Evolutionary conservation across 202 grass and related monocot species (phyloP).

Genomic region (Schoenoplectus tabernaemontani): DNA sequence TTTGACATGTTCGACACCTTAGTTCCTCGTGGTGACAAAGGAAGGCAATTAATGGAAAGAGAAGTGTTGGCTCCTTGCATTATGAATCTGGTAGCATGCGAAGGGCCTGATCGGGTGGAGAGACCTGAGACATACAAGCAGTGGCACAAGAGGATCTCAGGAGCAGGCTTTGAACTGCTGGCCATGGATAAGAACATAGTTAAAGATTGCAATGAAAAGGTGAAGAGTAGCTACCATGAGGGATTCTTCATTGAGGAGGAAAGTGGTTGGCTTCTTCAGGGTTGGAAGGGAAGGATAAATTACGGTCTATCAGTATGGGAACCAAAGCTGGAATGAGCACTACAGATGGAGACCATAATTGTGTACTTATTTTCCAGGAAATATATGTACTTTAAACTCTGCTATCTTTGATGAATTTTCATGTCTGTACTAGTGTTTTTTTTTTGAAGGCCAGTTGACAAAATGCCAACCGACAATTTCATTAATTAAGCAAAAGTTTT

Average conservation of each 20-base stretch:
- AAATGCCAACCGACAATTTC: no score
- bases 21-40: slow-evolving; percentile 19
- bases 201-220: neutral
- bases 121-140: neutral
- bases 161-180: neutral
- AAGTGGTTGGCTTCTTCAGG: slow-evolving; percentile 30
- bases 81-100: slow-evolving; percentile 33
- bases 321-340: neutral
- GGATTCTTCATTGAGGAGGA: slow-evolving; percentile 35
- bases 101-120: slow-evolving; percentile 13
- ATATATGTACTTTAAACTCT: neutral
- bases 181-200: neutral
- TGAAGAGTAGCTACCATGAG: neutral
- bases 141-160: neutral
- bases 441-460: no score
- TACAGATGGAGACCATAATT: neutral
- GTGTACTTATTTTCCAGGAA: neutral
- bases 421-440: no score
- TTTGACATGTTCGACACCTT: slow-evolving; percentile 30
- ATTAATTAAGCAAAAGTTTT: no score
- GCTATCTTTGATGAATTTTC: neutral
- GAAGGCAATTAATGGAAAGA: slow-evolving; percentile 26
- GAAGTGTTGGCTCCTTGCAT: slow-evolving; percentile 20
- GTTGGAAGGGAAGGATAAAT: slow-evolving; percentile 57
- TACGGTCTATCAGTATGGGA: slow-evolving; percentile 46